Conservation (phyloP, 208 protist species). For the Zelonia costaricensis region DNA sequence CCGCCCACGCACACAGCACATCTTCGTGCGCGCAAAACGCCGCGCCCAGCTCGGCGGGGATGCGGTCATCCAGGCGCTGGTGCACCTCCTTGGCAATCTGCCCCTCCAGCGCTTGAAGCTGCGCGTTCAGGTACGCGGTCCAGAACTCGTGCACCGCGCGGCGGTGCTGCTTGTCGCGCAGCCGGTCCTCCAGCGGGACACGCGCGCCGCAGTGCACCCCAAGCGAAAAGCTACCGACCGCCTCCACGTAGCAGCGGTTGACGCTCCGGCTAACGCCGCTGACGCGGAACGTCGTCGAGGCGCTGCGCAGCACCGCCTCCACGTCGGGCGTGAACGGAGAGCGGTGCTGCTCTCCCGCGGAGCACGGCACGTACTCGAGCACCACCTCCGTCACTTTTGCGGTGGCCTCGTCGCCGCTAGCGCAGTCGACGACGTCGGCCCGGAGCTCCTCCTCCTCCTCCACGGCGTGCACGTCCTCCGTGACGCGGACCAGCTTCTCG, state of each 20-base stretch:
- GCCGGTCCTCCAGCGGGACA: neutral
- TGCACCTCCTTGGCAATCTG: constrained; percentile 12
- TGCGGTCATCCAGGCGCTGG: constrained; percentile 1
- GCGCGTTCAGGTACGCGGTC: constrained; percentile 8
- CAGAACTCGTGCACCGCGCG: constrained; percentile 7
- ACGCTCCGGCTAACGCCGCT: constrained; percentile 35
- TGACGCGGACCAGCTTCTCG: constrained; percentile 29
- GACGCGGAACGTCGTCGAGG: constrained; percentile 29
- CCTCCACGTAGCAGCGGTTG: constrained; percentile 58
- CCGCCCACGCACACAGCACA: constrained; percentile 34
- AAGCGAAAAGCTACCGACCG: constrained; percentile 29
- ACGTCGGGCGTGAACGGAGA: constrained; percentile 44
- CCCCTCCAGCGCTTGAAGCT: constrained; percentile 10
- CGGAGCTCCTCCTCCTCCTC: neutral
- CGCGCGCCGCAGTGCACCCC: constrained; percentile 4
- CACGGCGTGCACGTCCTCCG: constrained; percentile 6
- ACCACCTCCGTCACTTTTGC: constrained; percentile 31
- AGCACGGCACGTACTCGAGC: constrained; percentile 49
- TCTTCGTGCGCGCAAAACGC: constrained; percentile 36
- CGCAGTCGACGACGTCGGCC: neutral
- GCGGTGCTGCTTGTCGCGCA: neutral
- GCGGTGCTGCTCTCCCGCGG: constrained; percentile 29
- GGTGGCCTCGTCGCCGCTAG: neutral
- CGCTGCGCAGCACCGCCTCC: constrained; percentile 9
- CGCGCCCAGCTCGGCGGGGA: neutral